A percentile compares a stretch with the other conserved stretches of the same genome.
phyloP scores from a whole-genome alignment of 2,329 filamentous ascomycete species.

The Diplodia sapinea region DNA sequence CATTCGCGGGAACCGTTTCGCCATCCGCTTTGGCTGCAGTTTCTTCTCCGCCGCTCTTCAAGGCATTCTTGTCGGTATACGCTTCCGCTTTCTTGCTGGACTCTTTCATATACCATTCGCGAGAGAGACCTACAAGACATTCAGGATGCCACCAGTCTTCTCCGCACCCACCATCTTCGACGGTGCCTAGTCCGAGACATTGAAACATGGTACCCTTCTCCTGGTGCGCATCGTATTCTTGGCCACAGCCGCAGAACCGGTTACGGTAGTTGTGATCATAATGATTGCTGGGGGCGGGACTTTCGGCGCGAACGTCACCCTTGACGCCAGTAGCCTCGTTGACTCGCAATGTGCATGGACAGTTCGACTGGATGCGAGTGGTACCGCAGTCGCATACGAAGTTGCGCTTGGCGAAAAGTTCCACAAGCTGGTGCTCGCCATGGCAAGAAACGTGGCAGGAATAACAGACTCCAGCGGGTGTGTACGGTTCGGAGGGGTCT shows the following conservation, averaged over 20 bases:
- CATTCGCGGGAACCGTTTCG: background rate
- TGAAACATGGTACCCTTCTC: conserved; percentile 99
- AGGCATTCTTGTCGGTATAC: conserved; percentile 33
- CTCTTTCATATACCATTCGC: conserved; percentile 69
- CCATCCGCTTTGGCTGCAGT: conserved; percentile 6
- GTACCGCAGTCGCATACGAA: conserved; percentile 98
- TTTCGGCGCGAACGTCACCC: conserved; percentile 77
- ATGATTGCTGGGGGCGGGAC: conserved; percentile 73
- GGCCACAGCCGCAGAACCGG: conserved; percentile 85
- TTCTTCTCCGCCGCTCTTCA: background rate
- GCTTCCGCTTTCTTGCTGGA: conserved; percentile 32
- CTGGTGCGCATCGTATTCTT: conserved; percentile 84
- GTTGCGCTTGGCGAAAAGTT: conserved; percentile 93
- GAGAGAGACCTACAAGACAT: conserved; percentile 80
- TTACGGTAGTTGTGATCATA: conserved; percentile 98
- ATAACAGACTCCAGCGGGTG: conserved; percentile 87
- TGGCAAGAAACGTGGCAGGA: conserved; percentile 97
- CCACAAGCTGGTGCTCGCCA: conserved; percentile 90
- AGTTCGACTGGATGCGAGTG: conserved; percentile 71
- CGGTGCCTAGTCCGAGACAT: conserved; percentile 81
- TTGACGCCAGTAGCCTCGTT: conserved; percentile 76
- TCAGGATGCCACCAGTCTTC: conserved; percentile 99
- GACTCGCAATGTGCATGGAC: conserved; percentile 76
- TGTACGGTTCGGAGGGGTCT: conserved; percentile 66
- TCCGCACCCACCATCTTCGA: conserved; percentile 84